These are phyloP conservation scores for Jatropha multifida DNA, from an alignment of 441 rosid genomes.

Conservation along the genomic window DNA sequence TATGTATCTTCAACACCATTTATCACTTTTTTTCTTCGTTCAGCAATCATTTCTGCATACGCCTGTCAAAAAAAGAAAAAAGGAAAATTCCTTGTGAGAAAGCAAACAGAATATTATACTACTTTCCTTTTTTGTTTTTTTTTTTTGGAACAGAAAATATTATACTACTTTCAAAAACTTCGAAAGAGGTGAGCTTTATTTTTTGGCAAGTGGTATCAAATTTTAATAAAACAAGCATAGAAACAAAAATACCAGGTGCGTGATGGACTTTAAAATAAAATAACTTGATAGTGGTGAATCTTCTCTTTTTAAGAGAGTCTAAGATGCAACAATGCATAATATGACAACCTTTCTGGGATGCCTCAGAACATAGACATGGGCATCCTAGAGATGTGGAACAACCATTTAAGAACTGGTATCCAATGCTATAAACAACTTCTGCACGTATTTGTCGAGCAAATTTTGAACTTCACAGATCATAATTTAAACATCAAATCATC, in stretches of 20 bases:
- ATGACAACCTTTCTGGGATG: not conserved
- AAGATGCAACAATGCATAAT: not conserved
- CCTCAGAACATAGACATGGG: not conserved
- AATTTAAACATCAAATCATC: not conserved
- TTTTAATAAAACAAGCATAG: not conserved
- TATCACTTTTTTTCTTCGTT: conserved; percentile 64
- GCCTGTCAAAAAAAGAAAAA: conserved; percentile 41
- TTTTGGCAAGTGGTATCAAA: not conserved
- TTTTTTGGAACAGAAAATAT: no score
- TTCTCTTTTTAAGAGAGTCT: conserved; percentile 9
- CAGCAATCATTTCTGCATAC: conserved; percentile 70
- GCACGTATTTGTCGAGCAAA: not conserved
- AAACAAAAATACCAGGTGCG: not conserved
- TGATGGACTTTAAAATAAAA: not conserved
- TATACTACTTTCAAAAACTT: no score
- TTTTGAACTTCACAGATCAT: not conserved
- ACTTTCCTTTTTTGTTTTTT: no score
- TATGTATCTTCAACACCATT: conserved; percentile 76
- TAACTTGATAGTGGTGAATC: conserved; percentile 6
- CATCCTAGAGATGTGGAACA: not conserved
- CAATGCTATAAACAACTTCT: not conserved
- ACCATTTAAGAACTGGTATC: not conserved
- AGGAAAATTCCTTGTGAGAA: not conserved
- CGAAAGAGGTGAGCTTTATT: not conserved
- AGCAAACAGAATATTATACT: no score